Conservation (phyloP, 805 yeast species). For the Lipomyces mesembrius region DNA sequence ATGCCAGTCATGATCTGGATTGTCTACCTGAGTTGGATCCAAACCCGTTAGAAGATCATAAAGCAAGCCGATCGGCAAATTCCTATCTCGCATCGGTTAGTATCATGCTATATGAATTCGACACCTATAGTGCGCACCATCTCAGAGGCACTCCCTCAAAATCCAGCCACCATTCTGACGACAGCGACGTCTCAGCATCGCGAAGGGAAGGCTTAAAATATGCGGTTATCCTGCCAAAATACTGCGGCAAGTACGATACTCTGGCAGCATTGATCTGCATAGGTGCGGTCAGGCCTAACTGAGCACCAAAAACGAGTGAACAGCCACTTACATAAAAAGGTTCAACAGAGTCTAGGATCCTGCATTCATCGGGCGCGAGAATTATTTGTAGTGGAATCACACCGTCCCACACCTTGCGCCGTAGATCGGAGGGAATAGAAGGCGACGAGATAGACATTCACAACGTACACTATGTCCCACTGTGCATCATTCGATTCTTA, state of each 20-base stretch:
- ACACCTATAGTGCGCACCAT: conserved; percentile 53
- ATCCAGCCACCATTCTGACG: conserved; percentile 65
- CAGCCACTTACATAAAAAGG: conserved; percentile 33
- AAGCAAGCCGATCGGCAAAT: conserved; percentile 71
- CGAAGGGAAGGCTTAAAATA: conserved; percentile 41
- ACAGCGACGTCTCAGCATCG: conserved; percentile 37
- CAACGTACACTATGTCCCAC: conserved; percentile 3
- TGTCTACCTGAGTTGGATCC: conserved; percentile 43
- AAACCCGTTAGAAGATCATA: conserved; percentile 59
- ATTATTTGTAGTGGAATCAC: conserved; percentile 40
- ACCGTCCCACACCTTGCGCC: conserved; percentile 41
- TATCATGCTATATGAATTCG: background rate
- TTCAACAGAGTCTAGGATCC: conserved; percentile 23
- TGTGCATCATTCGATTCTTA: background rate
- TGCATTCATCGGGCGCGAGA: conserved; percentile 39
- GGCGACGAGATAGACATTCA: conserved; percentile 3
- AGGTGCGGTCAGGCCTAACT: background rate
- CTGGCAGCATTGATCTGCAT: conserved; percentile 33
- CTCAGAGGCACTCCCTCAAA: conserved; percentile 64
- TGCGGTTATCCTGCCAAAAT: conserved; percentile 34
- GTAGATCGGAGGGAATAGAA: conserved; percentile 10
- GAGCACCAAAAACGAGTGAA: background rate
- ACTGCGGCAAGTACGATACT: conserved; percentile 41
- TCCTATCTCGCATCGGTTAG: conserved; percentile 40
- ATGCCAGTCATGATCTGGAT: conserved; percentile 27